Base-by-base conservation (phyloP, 805 yeast species). In the Scheffersomyces ergatensis region DNA sequence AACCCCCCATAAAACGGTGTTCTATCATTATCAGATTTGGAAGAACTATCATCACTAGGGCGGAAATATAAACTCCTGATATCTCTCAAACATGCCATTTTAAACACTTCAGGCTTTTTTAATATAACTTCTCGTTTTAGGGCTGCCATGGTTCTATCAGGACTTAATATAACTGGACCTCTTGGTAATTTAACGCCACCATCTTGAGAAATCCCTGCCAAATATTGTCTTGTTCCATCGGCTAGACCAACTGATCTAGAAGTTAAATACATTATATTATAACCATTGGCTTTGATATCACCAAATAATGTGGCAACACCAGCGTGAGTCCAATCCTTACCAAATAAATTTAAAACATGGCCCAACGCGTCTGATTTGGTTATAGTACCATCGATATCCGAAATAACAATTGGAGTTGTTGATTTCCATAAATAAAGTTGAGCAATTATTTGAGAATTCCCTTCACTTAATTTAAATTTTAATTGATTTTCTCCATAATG, bases 301-400 rank as follows among this genome's bases (percentile, higher is more conserved):
- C 80, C 80, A 58, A 90, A 93, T 42, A 93, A 67, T 54, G 83
- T 82, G 2, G 97, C 96, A 31, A 93, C 99, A 24, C 99, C 99
- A 2, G 82, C 78, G 60, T 93, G 99, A 0, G 99, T 93, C 99
- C 99, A 93, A 67, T 93, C 99, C 51, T 89, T 78, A 4, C 99
- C 99, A 27, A 93, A 70, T 80, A 92, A 82, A 14, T 93, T 89
- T 61, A 93, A 70, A 2, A 93, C 92, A 63, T 93, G 99, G 2
- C 99, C 99, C 54, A 93, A 69, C 0, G 99, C 99, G 67, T 93
- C 99, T 0, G 97, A 89, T 62, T 89, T 90, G 14, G 99, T 93
- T 49, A 93, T 93, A 1, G 99, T 93, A 14, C 99, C 99, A 61
- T 93, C 99, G 43, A 93, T 93, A 65, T 93, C 99, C 7, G 97